These are phyloP conservation scores for Brettanomyces sp. DNA, from an alignment of 805 yeast species.

Conservation along the genomic window DNA sequence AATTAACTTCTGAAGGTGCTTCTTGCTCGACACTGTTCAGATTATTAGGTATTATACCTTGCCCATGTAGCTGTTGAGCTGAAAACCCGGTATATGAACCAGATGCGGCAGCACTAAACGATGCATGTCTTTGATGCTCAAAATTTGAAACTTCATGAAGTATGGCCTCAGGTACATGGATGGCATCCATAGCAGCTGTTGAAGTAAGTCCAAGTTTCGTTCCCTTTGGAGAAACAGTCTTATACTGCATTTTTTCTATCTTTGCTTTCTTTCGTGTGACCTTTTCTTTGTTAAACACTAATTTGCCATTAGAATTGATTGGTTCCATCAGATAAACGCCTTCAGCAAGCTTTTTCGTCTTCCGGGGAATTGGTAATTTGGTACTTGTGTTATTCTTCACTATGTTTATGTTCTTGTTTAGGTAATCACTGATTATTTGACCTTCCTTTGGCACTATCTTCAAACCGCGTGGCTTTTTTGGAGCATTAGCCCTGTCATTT, in stretches of 20 bases:
- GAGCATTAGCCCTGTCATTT: constrained; percentile 23
- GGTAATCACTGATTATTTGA: constrained; percentile 26
- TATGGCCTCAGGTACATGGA: background rate
- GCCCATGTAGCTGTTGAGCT: constrained; percentile 3
- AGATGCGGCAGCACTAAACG: constrained; percentile 59
- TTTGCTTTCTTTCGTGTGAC: background rate
- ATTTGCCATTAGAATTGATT: background rate
- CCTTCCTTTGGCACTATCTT: constrained; percentile 19
- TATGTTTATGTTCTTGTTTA: constrained; percentile 42
- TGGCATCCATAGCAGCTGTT: background rate
- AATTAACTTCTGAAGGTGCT: constrained; percentile 65
- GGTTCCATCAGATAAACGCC: constrained; percentile 1
- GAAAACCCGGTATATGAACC: constrained; percentile 43
- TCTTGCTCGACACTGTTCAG: constrained; percentile 19
- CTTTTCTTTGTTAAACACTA: background rate
- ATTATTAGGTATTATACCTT: constrained; percentile 5
- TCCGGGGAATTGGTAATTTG: constrained; percentile 32
- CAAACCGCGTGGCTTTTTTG: constrained; percentile 22
- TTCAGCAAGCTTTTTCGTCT: background rate
- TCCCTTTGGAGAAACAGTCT: background rate
- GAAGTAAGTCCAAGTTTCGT: background rate
- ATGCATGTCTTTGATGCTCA: constrained; percentile 35
- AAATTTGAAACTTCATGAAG: background rate
- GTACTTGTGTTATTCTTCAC: constrained; percentile 42
- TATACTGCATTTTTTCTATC: background rate